phyloP scores from a whole-genome alignment of 306 rosid genomes.

The Medicago ruthenica region DNA sequence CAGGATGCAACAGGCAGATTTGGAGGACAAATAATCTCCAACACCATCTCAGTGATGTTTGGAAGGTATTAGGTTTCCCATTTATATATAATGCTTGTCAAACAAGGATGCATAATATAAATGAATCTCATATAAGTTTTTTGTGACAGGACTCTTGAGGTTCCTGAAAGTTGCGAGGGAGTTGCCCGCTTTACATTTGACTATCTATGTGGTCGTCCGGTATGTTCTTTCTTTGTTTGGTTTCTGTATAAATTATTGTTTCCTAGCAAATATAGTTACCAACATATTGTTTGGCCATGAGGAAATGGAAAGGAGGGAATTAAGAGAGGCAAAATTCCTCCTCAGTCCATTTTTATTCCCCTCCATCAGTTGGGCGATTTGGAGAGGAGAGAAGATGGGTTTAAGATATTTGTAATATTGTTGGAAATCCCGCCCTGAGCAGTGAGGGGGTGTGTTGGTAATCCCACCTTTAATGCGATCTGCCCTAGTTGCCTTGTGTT shows the following conservation, averaged over 20 bases:
- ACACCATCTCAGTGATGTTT: conserved; percentile 82
- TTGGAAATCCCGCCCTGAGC: no score
- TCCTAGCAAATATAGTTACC: conserved; percentile 13
- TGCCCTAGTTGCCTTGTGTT: no score
- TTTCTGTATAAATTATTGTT: conserved; percentile 5
- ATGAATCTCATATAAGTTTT: conserved; percentile 24
- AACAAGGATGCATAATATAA: conserved; percentile 19
- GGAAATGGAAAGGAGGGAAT: background rate
- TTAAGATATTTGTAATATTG: background rate
- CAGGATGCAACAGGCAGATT: conserved; percentile 57
- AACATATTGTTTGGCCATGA: background rate
- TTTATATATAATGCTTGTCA: conserved; percentile 32
- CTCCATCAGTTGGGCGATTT: background rate
- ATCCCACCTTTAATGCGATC: no score
- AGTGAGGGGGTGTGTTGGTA: no score
- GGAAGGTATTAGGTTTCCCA: conserved; percentile 67
- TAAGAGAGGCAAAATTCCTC: background rate
- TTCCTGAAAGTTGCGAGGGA: conserved; percentile 82
- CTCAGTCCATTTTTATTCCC: background rate
- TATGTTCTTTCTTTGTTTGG: conserved; percentile 48
- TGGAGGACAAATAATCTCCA: conserved; percentile 60
- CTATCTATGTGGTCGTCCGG: conserved; percentile 91
- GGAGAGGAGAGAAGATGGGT: background rate
- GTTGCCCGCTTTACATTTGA: conserved; percentile 87
- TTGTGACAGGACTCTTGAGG: conserved; percentile 73